These are phyloP conservation scores for Musa troglodytarum DNA, from an alignment of 176 grass and related monocot species.

Conservation along the genomic window DNA sequence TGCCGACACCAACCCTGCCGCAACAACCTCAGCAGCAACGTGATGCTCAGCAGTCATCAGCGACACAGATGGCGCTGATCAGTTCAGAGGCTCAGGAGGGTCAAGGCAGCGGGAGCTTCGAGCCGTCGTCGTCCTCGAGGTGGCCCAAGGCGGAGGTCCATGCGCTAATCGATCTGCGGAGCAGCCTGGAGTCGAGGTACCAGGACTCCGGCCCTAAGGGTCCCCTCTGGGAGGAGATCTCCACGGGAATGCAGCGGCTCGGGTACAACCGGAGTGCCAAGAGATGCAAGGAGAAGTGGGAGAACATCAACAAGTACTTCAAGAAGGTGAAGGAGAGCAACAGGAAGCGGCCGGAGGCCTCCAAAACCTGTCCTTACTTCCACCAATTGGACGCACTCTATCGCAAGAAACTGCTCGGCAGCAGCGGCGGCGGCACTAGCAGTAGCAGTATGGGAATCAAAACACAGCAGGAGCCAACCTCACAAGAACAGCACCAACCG, in stretches of 20 bases:
- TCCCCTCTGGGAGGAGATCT: slow-evolving; percentile 95
- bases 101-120: slow-evolving; percentile 18
- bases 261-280: slow-evolving; percentile 79
- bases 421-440: background rate
- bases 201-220: slow-evolving; percentile 93
- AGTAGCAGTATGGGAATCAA: background rate
- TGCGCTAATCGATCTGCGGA: slow-evolving; percentile 72
- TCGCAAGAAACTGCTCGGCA: slow-evolving; percentile 45
- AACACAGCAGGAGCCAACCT: slow-evolving; percentile 20
- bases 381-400: slow-evolving; percentile 93
- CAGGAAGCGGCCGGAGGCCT: slow-evolving; percentile 84
- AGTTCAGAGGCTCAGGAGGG: slow-evolving; percentile 18
- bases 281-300: slow-evolving; percentile 99
- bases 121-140: slow-evolving; percentile 46
- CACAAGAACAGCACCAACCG: slow-evolving; percentile 31
- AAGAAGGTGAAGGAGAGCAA: slow-evolving; percentile 99
- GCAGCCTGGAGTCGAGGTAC: slow-evolving; percentile 64
- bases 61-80: slow-evolving; percentile 22
- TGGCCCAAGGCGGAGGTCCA: slow-evolving; percentile 93
- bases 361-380: slow-evolving; percentile 97
- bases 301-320: slow-evolving; percentile 99
- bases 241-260: slow-evolving; percentile 47
- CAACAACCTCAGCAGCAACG: slow-evolving; percentile 3
- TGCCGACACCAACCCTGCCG: background rate
- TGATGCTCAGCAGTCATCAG: background rate